Evolutionary conservation across 2,329 filamentous ascomycete genomes (phyloP).

Genomic region (Blumeria hordei): DNA sequence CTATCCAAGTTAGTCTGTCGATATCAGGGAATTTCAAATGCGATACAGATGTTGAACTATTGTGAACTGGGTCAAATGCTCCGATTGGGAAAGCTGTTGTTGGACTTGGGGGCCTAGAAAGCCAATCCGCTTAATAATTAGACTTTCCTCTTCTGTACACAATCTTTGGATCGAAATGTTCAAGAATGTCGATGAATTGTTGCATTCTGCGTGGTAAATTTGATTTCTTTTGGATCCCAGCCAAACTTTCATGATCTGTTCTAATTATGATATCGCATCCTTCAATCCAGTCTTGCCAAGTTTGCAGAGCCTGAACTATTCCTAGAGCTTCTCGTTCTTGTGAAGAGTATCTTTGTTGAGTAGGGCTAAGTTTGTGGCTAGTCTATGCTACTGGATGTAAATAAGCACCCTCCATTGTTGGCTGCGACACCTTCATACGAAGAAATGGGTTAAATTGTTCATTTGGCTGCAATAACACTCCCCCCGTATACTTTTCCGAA

Average conservation of each 20-base stretch:
- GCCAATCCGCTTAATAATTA: background rate
- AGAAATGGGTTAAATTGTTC: background rate
- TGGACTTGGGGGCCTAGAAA: background rate
- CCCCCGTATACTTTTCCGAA: background rate
- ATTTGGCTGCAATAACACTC: background rate
- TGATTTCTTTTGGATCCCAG: background rate
- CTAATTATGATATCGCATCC: background rate
- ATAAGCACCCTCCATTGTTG: background rate
- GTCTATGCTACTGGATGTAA: background rate
- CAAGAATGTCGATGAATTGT: background rate
- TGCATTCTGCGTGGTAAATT: background rate
- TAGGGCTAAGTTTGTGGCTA: background rate
- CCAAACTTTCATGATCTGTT: slow-evolving; percentile 1
- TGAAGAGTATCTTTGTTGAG: background rate
- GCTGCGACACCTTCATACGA: background rate
- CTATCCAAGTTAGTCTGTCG: background rate
- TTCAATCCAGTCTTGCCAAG: background rate
- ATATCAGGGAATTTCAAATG: background rate
- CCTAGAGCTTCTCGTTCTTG: background rate
- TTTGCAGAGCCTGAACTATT: background rate
- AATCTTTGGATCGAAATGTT: background rate
- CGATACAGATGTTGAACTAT: background rate
- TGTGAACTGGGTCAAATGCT: background rate
- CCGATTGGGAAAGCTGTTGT: background rate
- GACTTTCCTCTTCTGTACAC: background rate